A percentile compares a stretch with the other conserved stretches of the same genome.
Conservation (phyloP, 768 basidiomycete genomes). For the Solioccasus polychromus region DNA sequence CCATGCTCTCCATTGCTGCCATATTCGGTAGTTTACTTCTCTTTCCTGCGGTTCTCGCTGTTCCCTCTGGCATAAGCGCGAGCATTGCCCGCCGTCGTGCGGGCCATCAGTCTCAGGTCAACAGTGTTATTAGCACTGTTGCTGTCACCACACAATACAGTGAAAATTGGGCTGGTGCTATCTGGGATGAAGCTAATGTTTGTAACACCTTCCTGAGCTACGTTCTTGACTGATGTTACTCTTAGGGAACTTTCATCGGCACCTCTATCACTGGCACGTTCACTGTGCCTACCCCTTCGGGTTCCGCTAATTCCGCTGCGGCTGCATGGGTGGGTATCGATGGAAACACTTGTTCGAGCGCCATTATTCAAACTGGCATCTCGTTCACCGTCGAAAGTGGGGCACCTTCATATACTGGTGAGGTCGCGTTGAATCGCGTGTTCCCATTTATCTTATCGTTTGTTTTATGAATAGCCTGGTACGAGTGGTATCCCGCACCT, state of each 20-base stretch:
- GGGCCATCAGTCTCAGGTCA: not conserved
- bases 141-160: not conserved
- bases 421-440: not conserved
- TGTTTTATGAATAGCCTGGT: conserved; percentile 5
- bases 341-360: not conserved
- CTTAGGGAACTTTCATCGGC: conserved; percentile 7
- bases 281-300: not conserved
- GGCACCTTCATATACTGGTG: conserved; percentile 2
- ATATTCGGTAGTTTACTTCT: too few species aligned
- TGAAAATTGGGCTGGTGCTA: not conserved
- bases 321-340: conserved; percentile 9
- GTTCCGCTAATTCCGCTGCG: not conserved
- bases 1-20: too few species aligned
- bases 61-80: too few species aligned
- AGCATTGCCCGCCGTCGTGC: not conserved
- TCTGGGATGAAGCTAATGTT: not conserved
- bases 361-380: conserved; percentile 3
- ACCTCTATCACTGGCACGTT: conserved; percentile 2
- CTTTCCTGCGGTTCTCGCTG: too few species aligned
- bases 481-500: conserved; percentile 1
- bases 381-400: not conserved
- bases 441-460: not conserved
- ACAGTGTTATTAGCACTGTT: not conserved
- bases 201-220: not conserved
- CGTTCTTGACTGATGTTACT: not conserved